Evolutionary conservation across 192 early-diverging fungal genomes (phyloP).

Genomic region (Physocladia obscura): DNA sequence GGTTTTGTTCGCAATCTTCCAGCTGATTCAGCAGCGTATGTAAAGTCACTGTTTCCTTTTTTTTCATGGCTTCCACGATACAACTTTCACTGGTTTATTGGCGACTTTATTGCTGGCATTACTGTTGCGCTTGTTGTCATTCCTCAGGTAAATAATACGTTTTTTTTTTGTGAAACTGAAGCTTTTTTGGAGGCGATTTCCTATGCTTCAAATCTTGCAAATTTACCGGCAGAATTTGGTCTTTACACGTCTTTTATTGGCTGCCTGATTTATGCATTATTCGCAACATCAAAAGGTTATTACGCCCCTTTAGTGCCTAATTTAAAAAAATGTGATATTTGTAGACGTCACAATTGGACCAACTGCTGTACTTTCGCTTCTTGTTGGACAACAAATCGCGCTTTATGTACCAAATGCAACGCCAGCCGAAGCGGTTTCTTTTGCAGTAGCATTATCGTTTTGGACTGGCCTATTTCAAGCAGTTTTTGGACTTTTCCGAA

Average conservation of each 20-base stretch:
- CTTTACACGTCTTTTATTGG: slow-evolving; percentile 77
- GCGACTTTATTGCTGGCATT: slow-evolving; percentile 70
- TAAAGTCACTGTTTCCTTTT: slow-evolving; percentile 53
- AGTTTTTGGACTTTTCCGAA: slow-evolving; percentile 72
- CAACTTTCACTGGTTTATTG: slow-evolving; percentile 64
- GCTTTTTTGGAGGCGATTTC: slow-evolving; percentile 45
- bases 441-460: slow-evolving; percentile 63
- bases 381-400: slow-evolving; percentile 67
- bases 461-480: slow-evolving; percentile 71
- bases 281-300: slow-evolving; percentile 70
- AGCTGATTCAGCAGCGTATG: no score
- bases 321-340: background rate
- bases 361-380: slow-evolving; percentile 75
- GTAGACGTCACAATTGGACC: slow-evolving; percentile 68
- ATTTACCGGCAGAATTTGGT: slow-evolving; percentile 70
- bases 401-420: slow-evolving; percentile 31
- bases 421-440: slow-evolving; percentile 38
- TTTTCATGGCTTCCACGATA: slow-evolving; percentile 54
- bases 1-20: no score
- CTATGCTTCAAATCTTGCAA: slow-evolving; percentile 70
- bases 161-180: background rate
- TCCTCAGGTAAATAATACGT: slow-evolving; percentile 47
- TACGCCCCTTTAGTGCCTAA: background rate
- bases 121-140: slow-evolving; percentile 74
- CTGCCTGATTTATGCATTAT: slow-evolving; percentile 64